Percentiles rank a stretch among this genome's conserved stretches.
Evolutionary conservation across 169 alveolate genomes (phyloP).

Genomic region (Besnoitia besnoiti): DNA sequence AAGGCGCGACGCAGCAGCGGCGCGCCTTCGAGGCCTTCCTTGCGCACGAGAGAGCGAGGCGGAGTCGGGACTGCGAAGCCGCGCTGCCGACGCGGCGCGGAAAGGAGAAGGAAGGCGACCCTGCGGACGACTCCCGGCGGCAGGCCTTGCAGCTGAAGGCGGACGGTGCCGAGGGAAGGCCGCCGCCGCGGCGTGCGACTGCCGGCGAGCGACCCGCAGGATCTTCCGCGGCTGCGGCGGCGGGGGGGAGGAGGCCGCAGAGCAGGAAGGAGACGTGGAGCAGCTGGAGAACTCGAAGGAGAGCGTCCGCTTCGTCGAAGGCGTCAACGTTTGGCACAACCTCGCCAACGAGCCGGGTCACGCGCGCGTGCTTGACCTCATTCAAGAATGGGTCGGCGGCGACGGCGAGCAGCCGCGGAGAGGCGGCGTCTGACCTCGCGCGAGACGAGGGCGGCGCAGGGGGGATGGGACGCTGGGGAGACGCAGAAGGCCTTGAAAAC

Average conservation of each 20-base stretch:
- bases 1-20: background rate
- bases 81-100: background rate
- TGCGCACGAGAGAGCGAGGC: background rate
- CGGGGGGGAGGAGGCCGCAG: background rate
- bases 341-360: slow-evolving; percentile 48
- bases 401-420: background rate
- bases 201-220: too few relatives aligned
- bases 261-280: background rate
- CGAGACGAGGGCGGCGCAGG: too few relatives aligned
- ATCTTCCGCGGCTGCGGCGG: too few relatives aligned
- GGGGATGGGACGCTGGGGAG: background rate
- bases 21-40: background rate
- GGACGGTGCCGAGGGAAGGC: too few relatives aligned
- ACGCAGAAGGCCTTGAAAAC: background rate
- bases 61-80: too few relatives aligned
- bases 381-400: background rate
- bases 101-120: background rate
- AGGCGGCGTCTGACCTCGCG: too few relatives aligned
- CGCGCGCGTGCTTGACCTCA: background rate
- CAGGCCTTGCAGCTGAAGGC: too few relatives aligned
- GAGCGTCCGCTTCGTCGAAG: background rate
- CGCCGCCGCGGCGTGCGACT: too few relatives aligned
- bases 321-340: slow-evolving; percentile 47
- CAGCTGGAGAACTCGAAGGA: background rate
- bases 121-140: background rate